Percentiles rank a stretch among this genome's conserved stretches.
Evolutionary conservation across 331 rosid species (phyloP).

Genomic region (Malus hybrid): DNA sequence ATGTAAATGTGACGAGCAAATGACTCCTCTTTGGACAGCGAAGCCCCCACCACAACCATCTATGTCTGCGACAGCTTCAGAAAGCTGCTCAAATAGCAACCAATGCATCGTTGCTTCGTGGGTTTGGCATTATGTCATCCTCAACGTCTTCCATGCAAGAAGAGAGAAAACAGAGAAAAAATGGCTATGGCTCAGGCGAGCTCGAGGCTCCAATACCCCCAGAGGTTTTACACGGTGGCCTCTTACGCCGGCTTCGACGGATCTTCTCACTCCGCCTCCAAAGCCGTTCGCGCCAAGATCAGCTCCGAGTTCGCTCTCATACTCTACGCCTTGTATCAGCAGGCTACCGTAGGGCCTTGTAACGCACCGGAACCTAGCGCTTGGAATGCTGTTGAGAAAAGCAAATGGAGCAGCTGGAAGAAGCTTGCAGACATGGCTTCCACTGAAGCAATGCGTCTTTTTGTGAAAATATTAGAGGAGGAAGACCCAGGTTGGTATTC

Average conservation of each 20-base stretch:
- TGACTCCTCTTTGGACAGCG: neutral
- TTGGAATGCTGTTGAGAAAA: conserved; percentile 84
- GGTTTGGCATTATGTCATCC: too few relatives aligned
- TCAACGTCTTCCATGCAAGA: too few relatives aligned
- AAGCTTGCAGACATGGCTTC: conserved; percentile 83
- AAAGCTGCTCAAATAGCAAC: too few relatives aligned
- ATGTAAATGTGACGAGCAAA: neutral
- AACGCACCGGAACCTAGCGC: conserved; percentile 73
- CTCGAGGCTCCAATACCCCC: conserved; percentile 88
- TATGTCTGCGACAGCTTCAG: too few relatives aligned
- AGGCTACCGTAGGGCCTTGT: conserved; percentile 88
- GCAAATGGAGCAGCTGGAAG: conserved; percentile 99
- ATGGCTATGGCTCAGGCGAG: conserved; percentile 71
- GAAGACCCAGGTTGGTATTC: conserved; percentile 99
- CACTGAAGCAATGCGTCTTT: conserved; percentile 95
- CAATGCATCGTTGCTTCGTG: too few relatives aligned
- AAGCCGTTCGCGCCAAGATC: conserved; percentile 75
- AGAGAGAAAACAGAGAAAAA: neutral
- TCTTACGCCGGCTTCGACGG: conserved; percentile 84
- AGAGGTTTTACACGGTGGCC: conserved; percentile 86
- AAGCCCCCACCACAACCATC: too few relatives aligned
- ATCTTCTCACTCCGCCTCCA: conserved; percentile 67
- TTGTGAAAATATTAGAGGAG: conserved; percentile 98
- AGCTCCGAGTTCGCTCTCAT: conserved; percentile 75
- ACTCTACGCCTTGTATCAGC: conserved; percentile 74